Base-by-base conservation (phyloP, 306 rosid species). In the Vachellia collinsii region DNA sequence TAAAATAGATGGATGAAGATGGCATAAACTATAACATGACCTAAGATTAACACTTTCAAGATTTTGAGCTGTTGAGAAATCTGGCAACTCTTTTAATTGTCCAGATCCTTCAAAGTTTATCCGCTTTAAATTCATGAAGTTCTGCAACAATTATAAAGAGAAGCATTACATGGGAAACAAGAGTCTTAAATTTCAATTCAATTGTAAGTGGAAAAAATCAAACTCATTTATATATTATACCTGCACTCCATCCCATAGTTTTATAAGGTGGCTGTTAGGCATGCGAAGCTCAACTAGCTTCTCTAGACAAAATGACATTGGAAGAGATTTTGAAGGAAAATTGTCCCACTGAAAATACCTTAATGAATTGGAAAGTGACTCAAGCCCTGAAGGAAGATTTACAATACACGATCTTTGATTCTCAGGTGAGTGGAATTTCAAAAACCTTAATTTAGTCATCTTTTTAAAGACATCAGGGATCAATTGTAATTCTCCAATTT, bases 201-300 rank as follows among this genome's bases (percentile, higher is more conserved):
- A 53, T 46, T 10, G 13, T 8, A 10, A 43, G 34, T 1, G 34
- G 34, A 10, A 11, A 25, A n/a, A 53, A 19, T 4, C 3, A 5
- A 3, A 48, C 54, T 6, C 1, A 10, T 46, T 14, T n/a, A 4
- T 6, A 37, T 6, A 1, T 37, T 68, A 41, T 76, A 86, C 88
- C 84, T 63, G 86, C 1, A 16, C 8, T 50, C 82, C 86, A 20
- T 62, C 29, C 86, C 88, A 85, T 17, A 85, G 83, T 12, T 19
- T 14, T 74, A 51, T 3, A 20, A 82, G 68, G 22, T 61, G 7
- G 61, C 69, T 81, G 1, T 20, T 5, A 0, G 29, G 75, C 83
- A 85, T 11, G 23, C 1, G 43, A 68, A 85, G 19, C 68, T 73
- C 79, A 69, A 46, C 67, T 43, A 74, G 83, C 0, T 63, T 9